A percentile compares a stretch with the other conserved stretches of the same genome.
Evolutionary conservation across 345 rosid species (phyloP).

Genomic region (Linum trigynum): DNA sequence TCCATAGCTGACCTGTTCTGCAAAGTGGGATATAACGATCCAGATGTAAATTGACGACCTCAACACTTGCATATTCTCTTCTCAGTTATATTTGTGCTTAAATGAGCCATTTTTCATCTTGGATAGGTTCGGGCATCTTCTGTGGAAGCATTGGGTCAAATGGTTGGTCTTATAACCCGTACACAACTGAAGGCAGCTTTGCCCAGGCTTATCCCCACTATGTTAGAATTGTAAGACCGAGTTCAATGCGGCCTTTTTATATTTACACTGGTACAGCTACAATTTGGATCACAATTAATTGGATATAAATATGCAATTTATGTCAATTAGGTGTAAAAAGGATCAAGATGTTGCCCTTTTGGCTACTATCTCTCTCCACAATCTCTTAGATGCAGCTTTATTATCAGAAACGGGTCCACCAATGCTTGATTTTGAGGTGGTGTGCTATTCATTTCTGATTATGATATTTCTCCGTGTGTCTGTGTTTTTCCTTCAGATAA

Average conservation of each 20-base stretch:
- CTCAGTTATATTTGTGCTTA: background rate
- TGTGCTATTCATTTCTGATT: slow-evolving; percentile 2
- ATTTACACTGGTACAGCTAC: background rate
- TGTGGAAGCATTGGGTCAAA: slow-evolving; percentile 93
- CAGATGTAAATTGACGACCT: background rate
- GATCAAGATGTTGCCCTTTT: slow-evolving; percentile 75
- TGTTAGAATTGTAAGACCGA: slow-evolving; percentile 74
- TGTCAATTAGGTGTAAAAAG: slow-evolving; percentile 55
- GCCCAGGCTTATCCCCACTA: slow-evolving; percentile 79
- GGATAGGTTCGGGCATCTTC: slow-evolving; percentile 73
- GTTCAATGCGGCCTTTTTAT: background rate
- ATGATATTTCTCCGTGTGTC: background rate
- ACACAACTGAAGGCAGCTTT: slow-evolving; percentile 80
- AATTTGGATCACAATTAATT: background rate
- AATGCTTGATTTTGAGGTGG: slow-evolving; percentile 93
- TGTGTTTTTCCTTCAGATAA: background rate
- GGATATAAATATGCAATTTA: background rate
- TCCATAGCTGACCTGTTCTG: background rate
- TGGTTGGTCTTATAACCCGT: slow-evolving; percentile 86
- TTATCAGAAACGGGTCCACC: slow-evolving; percentile 94
- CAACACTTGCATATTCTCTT: background rate
- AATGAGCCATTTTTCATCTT: slow-evolving; percentile 20
- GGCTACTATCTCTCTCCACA: slow-evolving; percentile 79
- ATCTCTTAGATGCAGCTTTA: slow-evolving; percentile 62
- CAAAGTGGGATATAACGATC: background rate